Conservation (phyloP, 2,329 filamentous ascomycete genomes). For the Trichoderma sp. region DNA sequence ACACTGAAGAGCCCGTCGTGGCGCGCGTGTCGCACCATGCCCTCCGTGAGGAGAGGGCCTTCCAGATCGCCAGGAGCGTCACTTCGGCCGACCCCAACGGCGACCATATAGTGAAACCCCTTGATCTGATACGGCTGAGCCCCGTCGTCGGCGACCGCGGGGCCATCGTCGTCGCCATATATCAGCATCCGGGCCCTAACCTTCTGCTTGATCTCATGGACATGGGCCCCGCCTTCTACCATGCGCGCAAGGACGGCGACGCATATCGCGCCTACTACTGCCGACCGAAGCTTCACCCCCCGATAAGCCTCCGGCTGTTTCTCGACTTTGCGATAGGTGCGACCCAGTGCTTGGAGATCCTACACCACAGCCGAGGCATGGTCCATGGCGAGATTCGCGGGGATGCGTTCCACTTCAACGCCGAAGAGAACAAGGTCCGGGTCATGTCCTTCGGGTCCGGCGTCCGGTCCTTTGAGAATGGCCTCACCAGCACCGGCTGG, state of each 20-base stretch:
- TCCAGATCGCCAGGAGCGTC: conserved; percentile 76
- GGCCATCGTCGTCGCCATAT: conserved; percentile 77
- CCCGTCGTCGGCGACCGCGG: conserved; percentile 68
- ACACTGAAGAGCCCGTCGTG: conserved; percentile 68
- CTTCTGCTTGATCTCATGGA: conserved; percentile 70
- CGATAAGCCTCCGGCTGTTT: conserved; percentile 74
- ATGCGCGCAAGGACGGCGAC: conserved; percentile 56
- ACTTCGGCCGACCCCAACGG: conserved; percentile 71
- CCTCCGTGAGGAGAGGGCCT: conserved; percentile 82
- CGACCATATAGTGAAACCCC: conserved; percentile 75
- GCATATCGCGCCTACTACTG: conserved; percentile 50
- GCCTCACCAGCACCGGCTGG: conserved; percentile 84
- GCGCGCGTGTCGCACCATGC: conserved; percentile 82
- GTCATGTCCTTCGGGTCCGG: conserved; percentile 86
- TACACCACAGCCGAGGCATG: conserved; percentile 86
- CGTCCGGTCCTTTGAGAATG: conserved; percentile 85
- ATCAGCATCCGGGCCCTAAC: conserved; percentile 76
- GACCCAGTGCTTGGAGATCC: conserved; percentile 79
- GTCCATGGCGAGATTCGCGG: conserved; percentile 89
- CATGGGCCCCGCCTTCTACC: conserved; percentile 75
- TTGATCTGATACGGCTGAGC: conserved; percentile 76
- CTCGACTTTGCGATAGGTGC: conserved; percentile 91
- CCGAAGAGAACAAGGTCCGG: conserved; percentile 70
- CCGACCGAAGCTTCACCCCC: conserved; percentile 54
- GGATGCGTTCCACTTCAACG: conserved; percentile 87